Conservation (phyloP, 768 basidiomycete genomes). For the Hemileccinum rubropunctum region DNA sequence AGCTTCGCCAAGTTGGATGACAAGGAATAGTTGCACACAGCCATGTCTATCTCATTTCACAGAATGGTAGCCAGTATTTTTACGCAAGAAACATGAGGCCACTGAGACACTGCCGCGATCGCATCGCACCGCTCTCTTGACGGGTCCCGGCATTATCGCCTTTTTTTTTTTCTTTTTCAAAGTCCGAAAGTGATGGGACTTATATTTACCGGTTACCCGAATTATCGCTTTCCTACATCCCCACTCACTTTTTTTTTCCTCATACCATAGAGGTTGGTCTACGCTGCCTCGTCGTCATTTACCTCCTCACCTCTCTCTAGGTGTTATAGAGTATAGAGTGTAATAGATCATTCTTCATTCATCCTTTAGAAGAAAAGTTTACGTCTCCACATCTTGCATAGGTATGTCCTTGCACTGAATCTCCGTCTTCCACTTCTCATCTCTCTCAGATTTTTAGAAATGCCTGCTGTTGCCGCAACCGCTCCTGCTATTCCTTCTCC, state of each 20-base stretch:
- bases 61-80: conserved; percentile 17
- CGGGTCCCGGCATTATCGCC: neutral
- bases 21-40: conserved; percentile 26
- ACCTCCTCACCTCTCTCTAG: conserved; percentile 21
- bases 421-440: neutral
- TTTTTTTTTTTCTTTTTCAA: conserved; percentile 25
- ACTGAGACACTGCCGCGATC: conserved; percentile 5
- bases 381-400: conserved; percentile 35
- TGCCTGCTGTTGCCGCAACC: conserved; percentile 78
- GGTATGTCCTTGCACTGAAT: conserved; percentile 34
- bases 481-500: conserved; percentile 56
- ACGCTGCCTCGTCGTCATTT: neutral
- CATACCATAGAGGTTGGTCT: conserved; percentile 34
- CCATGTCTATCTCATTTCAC: conserved; percentile 16
- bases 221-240: conserved; percentile 24
- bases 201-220: conserved; percentile 15
- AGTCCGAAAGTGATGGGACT: conserved; percentile 24
- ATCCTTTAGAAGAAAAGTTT: conserved; percentile 38
- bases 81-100: conserved; percentile 12
- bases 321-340: conserved; percentile 42
- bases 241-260: conserved; percentile 30
- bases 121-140: neutral
- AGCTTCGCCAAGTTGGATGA: conserved; percentile 45
- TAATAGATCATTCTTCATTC: conserved; percentile 51
- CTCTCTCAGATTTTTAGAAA: conserved; percentile 54